phyloP scores from a whole-genome alignment of 208 protist genomes.

The Tritrichomonas musculus region DNA sequence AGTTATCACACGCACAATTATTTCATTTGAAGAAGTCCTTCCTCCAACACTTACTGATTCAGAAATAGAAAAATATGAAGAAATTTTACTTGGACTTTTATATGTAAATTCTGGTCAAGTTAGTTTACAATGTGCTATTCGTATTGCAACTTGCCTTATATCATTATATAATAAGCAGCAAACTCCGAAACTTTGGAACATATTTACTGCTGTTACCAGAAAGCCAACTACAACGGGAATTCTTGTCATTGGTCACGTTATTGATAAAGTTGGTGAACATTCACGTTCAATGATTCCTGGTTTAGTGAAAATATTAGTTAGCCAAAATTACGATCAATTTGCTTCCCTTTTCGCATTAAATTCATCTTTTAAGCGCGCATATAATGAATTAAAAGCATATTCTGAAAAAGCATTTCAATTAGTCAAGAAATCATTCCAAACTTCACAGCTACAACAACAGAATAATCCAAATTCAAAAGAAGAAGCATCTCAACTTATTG shows the following conservation, averaged over 20 bases:
- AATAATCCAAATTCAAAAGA: too few relatives aligned
- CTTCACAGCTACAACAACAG: too few relatives aligned
- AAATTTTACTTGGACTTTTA: neutral
- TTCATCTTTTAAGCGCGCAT: neutral
- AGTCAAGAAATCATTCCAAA: neutral
- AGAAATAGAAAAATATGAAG: neutral
- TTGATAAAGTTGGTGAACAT: neutral
- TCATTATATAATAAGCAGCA: neutral
- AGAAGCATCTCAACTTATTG: neutral
- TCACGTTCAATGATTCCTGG: conserved; percentile 2
- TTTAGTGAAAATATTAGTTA: neutral
- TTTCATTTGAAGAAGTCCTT: neutral
- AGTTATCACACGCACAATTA: neutral
- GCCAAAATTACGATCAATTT: neutral
- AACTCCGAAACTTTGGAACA: conserved; percentile 1
- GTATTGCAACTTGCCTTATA: neutral
- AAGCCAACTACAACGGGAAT: neutral
- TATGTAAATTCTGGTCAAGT: neutral
- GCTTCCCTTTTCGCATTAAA: neutral
- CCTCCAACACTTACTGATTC: neutral
- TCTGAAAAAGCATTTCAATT: neutral
- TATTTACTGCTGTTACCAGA: neutral
- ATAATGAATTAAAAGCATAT: neutral
- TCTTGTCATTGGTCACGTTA: neutral
- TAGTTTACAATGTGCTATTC: neutral